A percentile compares a stretch with the other conserved stretches of the same genome.
These are phyloP conservation scores for Dillenia turbinata DNA, from an alignment of 164 flowering plant genomes.

Conservation along the genomic window DNA sequence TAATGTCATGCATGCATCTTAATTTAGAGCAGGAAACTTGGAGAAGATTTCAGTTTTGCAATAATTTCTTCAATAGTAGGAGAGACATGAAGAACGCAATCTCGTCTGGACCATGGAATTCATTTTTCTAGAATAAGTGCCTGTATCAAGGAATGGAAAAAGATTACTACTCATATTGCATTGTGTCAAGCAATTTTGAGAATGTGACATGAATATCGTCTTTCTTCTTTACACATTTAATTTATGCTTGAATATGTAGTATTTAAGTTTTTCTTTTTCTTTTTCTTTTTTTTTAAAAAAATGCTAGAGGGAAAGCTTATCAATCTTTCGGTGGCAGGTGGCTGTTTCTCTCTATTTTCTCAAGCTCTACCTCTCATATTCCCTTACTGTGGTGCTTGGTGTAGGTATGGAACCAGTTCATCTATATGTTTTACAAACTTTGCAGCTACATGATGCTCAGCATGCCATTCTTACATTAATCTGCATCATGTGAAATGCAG, in stretches of 20 bases:
- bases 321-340: slow-evolving; percentile 30
- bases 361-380: slow-evolving; percentile 35
- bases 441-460: background rate
- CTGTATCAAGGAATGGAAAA: too few relatives aligned
- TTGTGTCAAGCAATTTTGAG: background rate
- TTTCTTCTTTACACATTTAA: background rate
- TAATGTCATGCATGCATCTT: too few relatives aligned
- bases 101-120: too few relatives aligned
- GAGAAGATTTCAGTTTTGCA: too few relatives aligned
- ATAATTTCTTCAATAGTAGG: too few relatives aligned
- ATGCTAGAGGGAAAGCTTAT: too few relatives aligned
- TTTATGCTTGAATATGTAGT: background rate
- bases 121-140: too few relatives aligned
- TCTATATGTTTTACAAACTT: background rate
- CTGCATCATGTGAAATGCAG: slow-evolving; percentile 32
- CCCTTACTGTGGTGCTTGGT: slow-evolving; percentile 33
- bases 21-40: too few relatives aligned
- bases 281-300: background rate
- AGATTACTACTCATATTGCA: background rate
- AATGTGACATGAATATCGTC: too few relatives aligned
- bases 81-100: too few relatives aligned
- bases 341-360: slow-evolving; percentile 34
- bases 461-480: background rate
- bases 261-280: background rate
- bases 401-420: slow-evolving; percentile 38